phyloP scores from a whole-genome alignment of 164 flowering plant genomes.

The Vitis cinerea region DNA sequence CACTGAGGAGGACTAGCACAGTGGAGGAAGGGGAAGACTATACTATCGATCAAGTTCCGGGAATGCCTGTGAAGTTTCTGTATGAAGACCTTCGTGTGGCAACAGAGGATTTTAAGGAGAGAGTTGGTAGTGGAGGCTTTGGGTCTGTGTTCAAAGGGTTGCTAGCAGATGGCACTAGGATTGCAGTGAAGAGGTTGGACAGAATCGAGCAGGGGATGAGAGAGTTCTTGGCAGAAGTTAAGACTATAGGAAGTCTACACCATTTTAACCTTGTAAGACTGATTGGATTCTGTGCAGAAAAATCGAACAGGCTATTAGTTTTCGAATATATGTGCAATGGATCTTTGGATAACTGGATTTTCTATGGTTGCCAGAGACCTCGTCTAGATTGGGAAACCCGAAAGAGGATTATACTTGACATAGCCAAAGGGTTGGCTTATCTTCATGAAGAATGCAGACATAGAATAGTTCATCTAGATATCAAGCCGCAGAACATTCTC shows the following conservation, averaged over 20 bases:
- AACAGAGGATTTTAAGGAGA: conserved; percentile 11
- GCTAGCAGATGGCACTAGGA: conserved; percentile 1
- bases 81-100: conserved; percentile 7
- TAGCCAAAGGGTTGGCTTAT: too few relatives aligned
- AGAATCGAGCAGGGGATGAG: conserved; percentile 7
- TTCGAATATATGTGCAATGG: conserved; percentile 5
- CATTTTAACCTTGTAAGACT: conserved; percentile 14
- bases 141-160: conserved; percentile 12
- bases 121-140: conserved; percentile 19
- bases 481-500: too few relatives aligned
- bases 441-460: too few relatives aligned
- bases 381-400: neutral
- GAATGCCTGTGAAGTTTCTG: conserved; percentile 6
- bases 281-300: conserved; percentile 40
- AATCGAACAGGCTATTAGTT: conserved; percentile 33
- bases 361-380: neutral
- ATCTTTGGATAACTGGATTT: conserved; percentile 4
- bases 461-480: too few relatives aligned
- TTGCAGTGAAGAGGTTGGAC: conserved; percentile 18
- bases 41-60: neutral
- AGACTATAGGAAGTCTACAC: conserved; percentile 8
- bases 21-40: too few relatives aligned
- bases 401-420: neutral
- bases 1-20: too few relatives aligned
- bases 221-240: conserved; percentile 10